Evolutionary conservation across 1,284 basidiomycete genomes (phyloP).

Genomic region (Ceratobasidium sp.): DNA sequence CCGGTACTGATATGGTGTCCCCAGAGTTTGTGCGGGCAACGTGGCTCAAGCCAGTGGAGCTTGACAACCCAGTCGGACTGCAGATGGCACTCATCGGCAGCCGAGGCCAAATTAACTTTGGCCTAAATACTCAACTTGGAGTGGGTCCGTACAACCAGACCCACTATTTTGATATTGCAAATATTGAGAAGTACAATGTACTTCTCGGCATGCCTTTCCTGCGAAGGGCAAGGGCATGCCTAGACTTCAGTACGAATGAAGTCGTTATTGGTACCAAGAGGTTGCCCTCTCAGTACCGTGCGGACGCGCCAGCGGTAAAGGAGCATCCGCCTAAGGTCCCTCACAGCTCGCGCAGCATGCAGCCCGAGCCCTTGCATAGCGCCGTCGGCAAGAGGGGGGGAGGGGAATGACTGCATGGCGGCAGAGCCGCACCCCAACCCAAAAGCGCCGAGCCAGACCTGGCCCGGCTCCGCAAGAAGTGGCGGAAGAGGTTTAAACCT

Average conservation of each 20-base stretch:
- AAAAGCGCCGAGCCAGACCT: neutral
- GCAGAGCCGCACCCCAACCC: neutral
- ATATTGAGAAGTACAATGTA: constrained; percentile 53
- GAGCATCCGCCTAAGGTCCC: neutral
- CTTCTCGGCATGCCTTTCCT: constrained; percentile 53
- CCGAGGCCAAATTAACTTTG: neutral
- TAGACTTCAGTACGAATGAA: neutral
- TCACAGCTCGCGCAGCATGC: neutral
- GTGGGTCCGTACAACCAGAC: constrained; percentile 50
- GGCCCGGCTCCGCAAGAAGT: neutral
- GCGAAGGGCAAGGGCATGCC: constrained; percentile 43
- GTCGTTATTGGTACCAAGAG: neutral
- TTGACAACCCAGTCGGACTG: neutral
- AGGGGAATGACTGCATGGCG: neutral
- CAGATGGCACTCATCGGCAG: constrained; percentile 18
- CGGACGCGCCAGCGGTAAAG: neutral
- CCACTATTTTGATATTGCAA: constrained; percentile 51
- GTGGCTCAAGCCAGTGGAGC: neutral
- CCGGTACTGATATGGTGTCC: constrained; percentile 2
- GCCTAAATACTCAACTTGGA: neutral
- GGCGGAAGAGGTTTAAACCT: neutral
- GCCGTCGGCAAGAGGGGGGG: neutral
- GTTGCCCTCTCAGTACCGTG: neutral
- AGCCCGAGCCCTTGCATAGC: too few species aligned
- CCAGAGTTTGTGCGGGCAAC: neutral